Conservation (phyloP, 73 alveolate species). For the Paramecium biaurelia region DNA sequence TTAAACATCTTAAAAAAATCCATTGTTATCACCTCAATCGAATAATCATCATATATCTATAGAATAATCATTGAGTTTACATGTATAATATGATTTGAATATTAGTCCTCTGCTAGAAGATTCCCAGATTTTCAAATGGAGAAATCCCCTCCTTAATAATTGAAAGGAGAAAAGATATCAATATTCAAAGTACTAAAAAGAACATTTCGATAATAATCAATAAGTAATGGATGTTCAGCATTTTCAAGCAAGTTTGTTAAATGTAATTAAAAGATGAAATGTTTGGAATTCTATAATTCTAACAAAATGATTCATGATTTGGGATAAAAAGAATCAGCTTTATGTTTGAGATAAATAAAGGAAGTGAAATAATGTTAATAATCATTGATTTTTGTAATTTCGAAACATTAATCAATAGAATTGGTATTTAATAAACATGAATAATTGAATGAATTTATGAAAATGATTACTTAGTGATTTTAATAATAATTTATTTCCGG, state of each 20-base stretch:
- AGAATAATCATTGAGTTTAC: neutral
- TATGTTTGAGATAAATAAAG: neutral
- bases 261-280: neutral
- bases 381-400: neutral
- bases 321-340: neutral
- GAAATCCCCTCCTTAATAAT: neutral
- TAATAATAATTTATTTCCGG: slow-evolving; percentile 19
- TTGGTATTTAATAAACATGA: neutral
- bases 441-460: neutral
- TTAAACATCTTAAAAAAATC: neutral
- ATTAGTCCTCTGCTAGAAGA: neutral
- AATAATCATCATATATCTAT: neutral
- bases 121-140: neutral
- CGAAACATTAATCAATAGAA: neutral
- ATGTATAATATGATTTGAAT: neutral
- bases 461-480: neutral
- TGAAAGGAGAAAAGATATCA: neutral
- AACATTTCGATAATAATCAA: neutral
- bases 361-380: neutral
- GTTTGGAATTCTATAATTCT: neutral
- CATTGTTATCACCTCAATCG: neutral
- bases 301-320: neutral
- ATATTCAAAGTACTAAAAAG: neutral
- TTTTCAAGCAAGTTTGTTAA: neutral
- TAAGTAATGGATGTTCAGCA: neutral